These are phyloP conservation scores for Claviceps africana DNA, from an alignment of 2,329 filamentous ascomycete species.

Conservation along the genomic window DNA sequence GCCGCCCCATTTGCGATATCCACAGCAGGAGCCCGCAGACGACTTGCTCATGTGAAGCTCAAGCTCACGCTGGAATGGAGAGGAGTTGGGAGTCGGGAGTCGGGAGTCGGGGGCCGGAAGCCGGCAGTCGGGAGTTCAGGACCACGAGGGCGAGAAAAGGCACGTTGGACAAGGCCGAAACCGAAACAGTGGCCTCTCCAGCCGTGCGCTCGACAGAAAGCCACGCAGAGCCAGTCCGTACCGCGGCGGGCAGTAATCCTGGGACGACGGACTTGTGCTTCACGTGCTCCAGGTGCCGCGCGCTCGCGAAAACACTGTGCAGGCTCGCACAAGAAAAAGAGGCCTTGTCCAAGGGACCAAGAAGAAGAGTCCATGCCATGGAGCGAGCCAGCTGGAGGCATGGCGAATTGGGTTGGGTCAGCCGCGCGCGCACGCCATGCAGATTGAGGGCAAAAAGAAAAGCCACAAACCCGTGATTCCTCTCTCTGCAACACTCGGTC, in stretches of 20 bases:
- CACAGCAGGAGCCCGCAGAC: background rate
- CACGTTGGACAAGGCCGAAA: background rate
- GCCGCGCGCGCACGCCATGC: conserved; percentile 3
- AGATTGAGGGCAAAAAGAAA: background rate
- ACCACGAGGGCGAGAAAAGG: background rate
- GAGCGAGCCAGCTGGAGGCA: background rate
- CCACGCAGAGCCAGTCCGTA: background rate
- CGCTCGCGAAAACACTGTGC: conserved; percentile 5
- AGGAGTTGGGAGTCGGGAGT: background rate
- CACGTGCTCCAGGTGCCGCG: conserved; percentile 10
- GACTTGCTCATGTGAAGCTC: background rate
- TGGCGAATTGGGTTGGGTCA: background rate
- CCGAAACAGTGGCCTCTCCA: background rate
- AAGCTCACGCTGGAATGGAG: background rate
- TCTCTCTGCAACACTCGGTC: no score
- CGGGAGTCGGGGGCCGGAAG: no score
- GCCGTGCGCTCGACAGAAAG: background rate
- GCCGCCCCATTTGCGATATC: no score
- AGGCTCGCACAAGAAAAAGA: background rate
- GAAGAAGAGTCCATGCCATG: background rate
- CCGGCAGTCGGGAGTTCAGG: no score
- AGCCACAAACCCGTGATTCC: background rate
- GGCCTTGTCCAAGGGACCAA: background rate
- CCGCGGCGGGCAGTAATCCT: background rate
- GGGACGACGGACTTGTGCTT: background rate